Percentiles rank a stretch among this genome's conserved stretches.
Evolutionary conservation across 768 basidiomycete genomes (phyloP).

Genomic region (Gelatoporia subvermispora): DNA sequence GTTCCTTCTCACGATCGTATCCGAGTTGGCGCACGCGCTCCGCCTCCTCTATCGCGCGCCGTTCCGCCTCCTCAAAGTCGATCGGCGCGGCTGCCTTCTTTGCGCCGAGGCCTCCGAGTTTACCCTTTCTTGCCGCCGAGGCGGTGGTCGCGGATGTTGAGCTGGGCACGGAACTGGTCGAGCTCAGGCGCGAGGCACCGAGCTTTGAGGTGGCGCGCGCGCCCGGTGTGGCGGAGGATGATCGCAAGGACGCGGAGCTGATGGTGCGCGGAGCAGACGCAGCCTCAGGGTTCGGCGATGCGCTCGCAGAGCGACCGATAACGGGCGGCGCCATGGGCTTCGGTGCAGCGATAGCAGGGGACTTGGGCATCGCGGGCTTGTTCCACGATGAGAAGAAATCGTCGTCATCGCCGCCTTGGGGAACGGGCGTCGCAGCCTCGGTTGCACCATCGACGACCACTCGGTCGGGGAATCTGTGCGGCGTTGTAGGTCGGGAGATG

Average conservation of each 20-base stretch:
- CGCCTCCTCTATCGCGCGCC: constrained; percentile 86
- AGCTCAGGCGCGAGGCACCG: constrained; percentile 39
- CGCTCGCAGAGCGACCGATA: constrained; percentile 44
- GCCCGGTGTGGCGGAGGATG: constrained; percentile 29
- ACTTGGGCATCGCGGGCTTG: constrained; percentile 50
- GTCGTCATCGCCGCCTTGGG: constrained; percentile 55
- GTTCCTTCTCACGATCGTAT: constrained; percentile 82
- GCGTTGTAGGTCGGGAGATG: not conserved
- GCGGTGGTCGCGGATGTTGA: constrained; percentile 22
- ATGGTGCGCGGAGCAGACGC: constrained; percentile 49
- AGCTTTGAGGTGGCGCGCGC: constrained; percentile 31
- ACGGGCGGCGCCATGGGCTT: constrained; percentile 50
- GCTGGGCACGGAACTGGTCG: constrained; percentile 29
- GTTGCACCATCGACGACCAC: constrained; percentile 76
- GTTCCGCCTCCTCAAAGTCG: constrained; percentile 93
- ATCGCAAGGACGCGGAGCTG: constrained; percentile 58
- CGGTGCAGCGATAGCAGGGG: constrained; percentile 25
- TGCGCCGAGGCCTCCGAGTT: constrained; percentile 79
- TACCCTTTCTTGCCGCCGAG: constrained; percentile 52
- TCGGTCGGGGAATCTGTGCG: constrained; percentile 64
- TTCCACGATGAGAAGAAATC: constrained; percentile 99
- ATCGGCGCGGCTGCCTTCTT: constrained; percentile 78
- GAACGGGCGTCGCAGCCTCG: constrained; percentile 18
- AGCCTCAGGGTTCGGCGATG: constrained; percentile 15
- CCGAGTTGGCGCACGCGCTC: constrained; percentile 89